phyloP scores from a whole-genome alignment of 768 basidiomycete species.

The Lactarius psammicola region DNA sequence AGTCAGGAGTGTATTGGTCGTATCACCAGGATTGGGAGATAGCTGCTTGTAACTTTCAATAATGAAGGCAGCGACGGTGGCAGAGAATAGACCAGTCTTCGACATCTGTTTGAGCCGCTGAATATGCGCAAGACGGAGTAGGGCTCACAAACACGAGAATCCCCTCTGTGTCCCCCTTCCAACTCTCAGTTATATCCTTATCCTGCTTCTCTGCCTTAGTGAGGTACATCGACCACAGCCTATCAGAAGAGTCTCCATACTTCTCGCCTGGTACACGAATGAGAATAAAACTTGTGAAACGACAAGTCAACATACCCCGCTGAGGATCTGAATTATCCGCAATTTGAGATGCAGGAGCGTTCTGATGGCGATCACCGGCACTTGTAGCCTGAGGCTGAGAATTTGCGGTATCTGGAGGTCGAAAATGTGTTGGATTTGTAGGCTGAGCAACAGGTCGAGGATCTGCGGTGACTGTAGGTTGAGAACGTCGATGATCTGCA shows the following conservation, averaged over 20 bases:
- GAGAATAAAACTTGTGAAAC: background rate
- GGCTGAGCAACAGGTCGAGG: too few species aligned
- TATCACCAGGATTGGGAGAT: conserved; percentile 6
- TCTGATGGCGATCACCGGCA: too few species aligned
- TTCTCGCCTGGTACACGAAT: conserved; percentile 3
- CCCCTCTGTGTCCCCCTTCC: conserved; percentile 9
- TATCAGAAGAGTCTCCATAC: conserved; percentile 2
- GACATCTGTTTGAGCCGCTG: background rate
- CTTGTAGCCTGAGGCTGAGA: too few species aligned
- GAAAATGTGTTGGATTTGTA: too few species aligned
- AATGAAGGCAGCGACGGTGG: conserved; percentile 15
- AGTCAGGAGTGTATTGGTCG: background rate
- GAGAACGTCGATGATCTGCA: too few species aligned
- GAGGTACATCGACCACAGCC: conserved; percentile 17
- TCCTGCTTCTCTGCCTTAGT: conserved; percentile 9
- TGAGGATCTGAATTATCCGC: too few species aligned
- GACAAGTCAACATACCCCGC: background rate
- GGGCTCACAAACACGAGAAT: conserved; percentile 17
- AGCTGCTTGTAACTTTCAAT: conserved; percentile 20
- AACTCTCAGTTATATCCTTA: conserved; percentile 3
- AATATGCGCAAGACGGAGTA: background rate
- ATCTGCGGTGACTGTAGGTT: too few species aligned
- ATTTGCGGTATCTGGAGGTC: too few species aligned
- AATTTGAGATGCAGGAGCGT: background rate
- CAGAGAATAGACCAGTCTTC: conserved; percentile 25